These are phyloP conservation scores for Pseudogymnoascus sp. DNA, from an alignment of 2,329 filamentous ascomycete genomes.

Conservation along the genomic window DNA sequence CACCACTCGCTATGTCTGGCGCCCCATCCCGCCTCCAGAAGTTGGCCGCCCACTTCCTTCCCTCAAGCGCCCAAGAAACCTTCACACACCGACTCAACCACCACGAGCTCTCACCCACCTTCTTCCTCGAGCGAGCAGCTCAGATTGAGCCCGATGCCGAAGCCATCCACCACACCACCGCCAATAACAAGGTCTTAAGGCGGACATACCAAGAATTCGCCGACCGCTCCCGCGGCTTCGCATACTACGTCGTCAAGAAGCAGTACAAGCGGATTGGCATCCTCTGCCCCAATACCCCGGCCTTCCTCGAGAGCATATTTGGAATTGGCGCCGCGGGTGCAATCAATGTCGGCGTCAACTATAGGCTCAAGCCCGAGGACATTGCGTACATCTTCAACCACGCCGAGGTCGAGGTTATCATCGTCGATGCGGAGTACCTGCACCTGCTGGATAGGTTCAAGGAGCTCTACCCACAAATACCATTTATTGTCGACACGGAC, in stretches of 20 bases:
- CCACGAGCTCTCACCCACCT: slow-evolving; percentile 77
- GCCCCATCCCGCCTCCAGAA: slow-evolving; percentile 53
- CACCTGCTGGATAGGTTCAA: slow-evolving; percentile 61
- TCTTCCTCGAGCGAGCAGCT: slow-evolving; percentile 78
- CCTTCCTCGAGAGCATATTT: slow-evolving; percentile 85
- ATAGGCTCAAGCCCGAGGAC: slow-evolving; percentile 72
- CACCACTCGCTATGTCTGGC: background rate
- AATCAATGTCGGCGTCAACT: slow-evolving; percentile 68
- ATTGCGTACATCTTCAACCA: slow-evolving; percentile 86
- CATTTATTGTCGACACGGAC: slow-evolving; percentile 72
- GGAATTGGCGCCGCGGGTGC: slow-evolving; percentile 76
- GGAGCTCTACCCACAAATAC: slow-evolving; percentile 52
- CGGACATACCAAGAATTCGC: slow-evolving; percentile 76
- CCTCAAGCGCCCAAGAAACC: slow-evolving; percentile 28
- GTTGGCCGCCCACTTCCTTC: slow-evolving; percentile 45
- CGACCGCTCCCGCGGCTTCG: slow-evolving; percentile 77
- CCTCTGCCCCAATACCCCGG: slow-evolving; percentile 84
- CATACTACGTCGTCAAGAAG: slow-evolving; percentile 76
- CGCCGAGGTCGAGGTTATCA: slow-evolving; percentile 76
- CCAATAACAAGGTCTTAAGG: slow-evolving; percentile 65
- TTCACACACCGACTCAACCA: slow-evolving; percentile 38
- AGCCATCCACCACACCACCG: slow-evolving; percentile 78
- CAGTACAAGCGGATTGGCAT: slow-evolving; percentile 73
- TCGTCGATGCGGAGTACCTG: slow-evolving; percentile 77
- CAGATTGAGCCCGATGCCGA: slow-evolving; percentile 78